A percentile compares a stretch with the other conserved stretches of the same genome.
These are phyloP conservation scores for Schizochytrium sp. DNA, from an alignment of 108 stramenopile genomes.

Conservation along the genomic window DNA sequence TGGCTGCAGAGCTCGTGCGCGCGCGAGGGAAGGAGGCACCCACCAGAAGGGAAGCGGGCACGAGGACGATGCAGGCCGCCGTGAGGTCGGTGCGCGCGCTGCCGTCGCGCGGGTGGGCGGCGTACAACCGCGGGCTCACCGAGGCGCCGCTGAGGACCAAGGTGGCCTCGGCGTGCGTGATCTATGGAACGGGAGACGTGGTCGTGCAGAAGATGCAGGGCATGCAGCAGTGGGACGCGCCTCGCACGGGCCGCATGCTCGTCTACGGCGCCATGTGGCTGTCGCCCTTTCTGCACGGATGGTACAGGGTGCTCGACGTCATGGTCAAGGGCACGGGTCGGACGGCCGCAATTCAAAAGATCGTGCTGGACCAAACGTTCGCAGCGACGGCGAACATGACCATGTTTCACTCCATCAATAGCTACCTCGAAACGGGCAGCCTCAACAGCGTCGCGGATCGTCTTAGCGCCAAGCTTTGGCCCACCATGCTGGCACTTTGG, in stretches of 20 bases:
- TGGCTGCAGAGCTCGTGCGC: no score
- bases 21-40: no score
- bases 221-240: background rate
- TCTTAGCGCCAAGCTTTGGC: background rate
- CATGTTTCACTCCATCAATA: background rate
- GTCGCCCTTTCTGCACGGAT: background rate
- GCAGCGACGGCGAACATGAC: background rate
- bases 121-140: background rate
- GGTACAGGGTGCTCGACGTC: background rate
- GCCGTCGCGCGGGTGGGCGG: background rate
- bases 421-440: background rate
- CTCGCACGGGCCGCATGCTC: background rate
- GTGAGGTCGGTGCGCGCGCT: background rate
- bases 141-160: background rate
- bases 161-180: background rate
- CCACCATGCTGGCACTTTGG: background rate
- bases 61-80: no score
- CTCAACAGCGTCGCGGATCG: background rate
- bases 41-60: no score
- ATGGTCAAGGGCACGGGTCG: background rate
- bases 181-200: background rate
- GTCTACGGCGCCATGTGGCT: slow-evolving; percentile 7
- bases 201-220: background rate
- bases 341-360: background rate
- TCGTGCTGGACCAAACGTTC: background rate